Percentiles rank a stretch among this genome's conserved stretches.
Evolutionary conservation across 352 stramenopile genomes (phyloP).

Genomic region (Globisporangium paroecandrum): DNA sequence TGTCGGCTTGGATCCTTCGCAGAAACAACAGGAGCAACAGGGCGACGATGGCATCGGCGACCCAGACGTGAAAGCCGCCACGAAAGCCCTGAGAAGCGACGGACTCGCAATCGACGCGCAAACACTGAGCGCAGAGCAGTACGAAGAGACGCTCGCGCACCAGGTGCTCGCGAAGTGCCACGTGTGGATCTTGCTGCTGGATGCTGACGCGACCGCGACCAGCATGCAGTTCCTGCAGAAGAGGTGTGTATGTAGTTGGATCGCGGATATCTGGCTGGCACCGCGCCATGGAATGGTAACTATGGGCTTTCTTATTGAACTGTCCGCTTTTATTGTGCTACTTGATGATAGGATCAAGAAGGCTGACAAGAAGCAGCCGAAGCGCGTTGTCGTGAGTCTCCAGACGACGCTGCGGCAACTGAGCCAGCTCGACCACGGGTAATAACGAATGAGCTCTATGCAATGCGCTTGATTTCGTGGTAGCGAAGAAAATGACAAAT

Average conservation of each 20-base stretch:
- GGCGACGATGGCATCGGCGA: too few species aligned
- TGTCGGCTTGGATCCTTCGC: conserved; percentile 18
- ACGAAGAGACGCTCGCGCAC: conserved; percentile 41
- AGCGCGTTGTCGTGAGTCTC: conserved; percentile 59
- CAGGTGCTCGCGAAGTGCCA: conserved; percentile 43
- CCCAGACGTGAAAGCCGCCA: background rate
- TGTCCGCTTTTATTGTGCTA: background rate
- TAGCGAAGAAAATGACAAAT: too few species aligned
- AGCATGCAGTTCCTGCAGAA: conserved; percentile 47
- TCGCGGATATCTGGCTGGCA: background rate
- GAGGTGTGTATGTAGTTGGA: conserved; percentile 17
- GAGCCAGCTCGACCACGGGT: conserved; percentile 53
- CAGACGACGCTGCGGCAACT: conserved; percentile 60
- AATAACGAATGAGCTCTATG: conserved; percentile 10
- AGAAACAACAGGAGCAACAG: background rate
- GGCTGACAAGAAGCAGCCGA: conserved; percentile 24
- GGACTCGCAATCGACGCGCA: conserved; percentile 36
- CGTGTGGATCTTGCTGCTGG: conserved; percentile 60
- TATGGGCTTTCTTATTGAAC: background rate
- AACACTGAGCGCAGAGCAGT: conserved; percentile 22
- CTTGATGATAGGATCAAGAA: conserved; percentile 20
- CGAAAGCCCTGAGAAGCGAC: conserved; percentile 41
- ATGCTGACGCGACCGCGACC: conserved; percentile 35
- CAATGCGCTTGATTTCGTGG: background rate
- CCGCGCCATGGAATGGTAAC: background rate